phyloP scores from a whole-genome alignment of 805 yeast genomes.

The Saccharomycopsis babjevae region DNA sequence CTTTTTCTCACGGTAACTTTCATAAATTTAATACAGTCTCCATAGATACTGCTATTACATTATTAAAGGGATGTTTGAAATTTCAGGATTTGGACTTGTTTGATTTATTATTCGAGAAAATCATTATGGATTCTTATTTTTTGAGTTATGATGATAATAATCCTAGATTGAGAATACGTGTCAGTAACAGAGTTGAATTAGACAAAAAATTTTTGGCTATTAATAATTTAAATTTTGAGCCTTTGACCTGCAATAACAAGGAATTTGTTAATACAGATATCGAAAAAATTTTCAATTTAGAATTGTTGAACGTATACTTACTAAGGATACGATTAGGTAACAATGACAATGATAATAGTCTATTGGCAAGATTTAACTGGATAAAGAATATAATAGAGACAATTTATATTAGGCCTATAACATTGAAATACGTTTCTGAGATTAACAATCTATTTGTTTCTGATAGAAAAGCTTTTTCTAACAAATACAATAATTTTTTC shows the following conservation, averaged over 20 bases:
- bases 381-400: not conserved
- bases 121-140: constrained; percentile 1
- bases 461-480: constrained; percentile 7
- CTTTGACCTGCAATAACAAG: not conserved
- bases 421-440: not conserved
- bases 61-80: not conserved
- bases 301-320: not conserved
- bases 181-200: not conserved
- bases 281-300: not conserved
- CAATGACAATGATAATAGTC: not conserved
- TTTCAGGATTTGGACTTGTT: not conserved
- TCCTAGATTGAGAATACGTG: not conserved
- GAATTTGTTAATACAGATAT: not conserved
- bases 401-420: constrained; percentile 4
- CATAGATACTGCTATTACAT: not conserved
- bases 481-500: constrained; percentile 9
- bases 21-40: not conserved
- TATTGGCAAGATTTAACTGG: constrained; percentile 1
- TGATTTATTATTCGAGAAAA: not conserved
- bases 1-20: not conserved
- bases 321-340: not conserved
- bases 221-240: constrained; percentile 3
- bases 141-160: not conserved
- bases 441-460: constrained; percentile 3
- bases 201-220: not conserved